Conservation (phyloP, 1,284 basidiomycete genomes). For the Spongispora temasekensis region DNA sequence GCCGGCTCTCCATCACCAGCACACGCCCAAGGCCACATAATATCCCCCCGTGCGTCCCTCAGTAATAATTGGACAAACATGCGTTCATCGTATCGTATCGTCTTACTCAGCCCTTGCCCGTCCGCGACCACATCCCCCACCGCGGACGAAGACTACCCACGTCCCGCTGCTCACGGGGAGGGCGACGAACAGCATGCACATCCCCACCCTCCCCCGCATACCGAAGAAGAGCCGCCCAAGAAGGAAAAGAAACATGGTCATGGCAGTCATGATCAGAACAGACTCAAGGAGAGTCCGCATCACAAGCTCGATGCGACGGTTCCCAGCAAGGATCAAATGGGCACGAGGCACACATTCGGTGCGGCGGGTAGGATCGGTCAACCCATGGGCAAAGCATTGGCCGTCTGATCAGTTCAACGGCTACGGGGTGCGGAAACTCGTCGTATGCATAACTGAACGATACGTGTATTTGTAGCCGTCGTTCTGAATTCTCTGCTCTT, state of each 20-base stretch:
- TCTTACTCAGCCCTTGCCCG: background rate
- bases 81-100: background rate
- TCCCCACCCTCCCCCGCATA: slow-evolving; percentile 39
- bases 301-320: slow-evolving; percentile 53
- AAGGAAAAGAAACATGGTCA: slow-evolving; percentile 52
- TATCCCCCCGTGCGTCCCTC: slow-evolving; percentile 39
- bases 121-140: slow-evolving; percentile 28
- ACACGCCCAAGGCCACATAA: slow-evolving; percentile 42
- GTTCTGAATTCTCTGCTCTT: slow-evolving; percentile 4
- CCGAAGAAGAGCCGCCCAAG: slow-evolving; percentile 54
- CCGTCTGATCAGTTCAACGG: slow-evolving; percentile 31
- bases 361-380: slow-evolving; percentile 57
- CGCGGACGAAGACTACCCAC: slow-evolving; percentile 57
- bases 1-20: slow-evolving; percentile 54
- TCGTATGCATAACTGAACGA: slow-evolving; percentile 7
- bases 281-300: slow-evolving; percentile 47
- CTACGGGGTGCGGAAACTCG: background rate
- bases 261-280: slow-evolving; percentile 49
- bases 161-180: slow-evolving; percentile 51
- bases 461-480: slow-evolving; percentile 24
- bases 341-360: slow-evolving; percentile 40
- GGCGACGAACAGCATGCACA: slow-evolving; percentile 35
- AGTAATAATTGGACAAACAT: no score
- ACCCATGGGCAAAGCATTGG: slow-evolving; percentile 51
- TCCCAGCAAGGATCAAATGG: slow-evolving; percentile 50